Conservation (phyloP, 2,329 filamentous ascomycete species). For the Malbranchea cinnamomea region DNA sequence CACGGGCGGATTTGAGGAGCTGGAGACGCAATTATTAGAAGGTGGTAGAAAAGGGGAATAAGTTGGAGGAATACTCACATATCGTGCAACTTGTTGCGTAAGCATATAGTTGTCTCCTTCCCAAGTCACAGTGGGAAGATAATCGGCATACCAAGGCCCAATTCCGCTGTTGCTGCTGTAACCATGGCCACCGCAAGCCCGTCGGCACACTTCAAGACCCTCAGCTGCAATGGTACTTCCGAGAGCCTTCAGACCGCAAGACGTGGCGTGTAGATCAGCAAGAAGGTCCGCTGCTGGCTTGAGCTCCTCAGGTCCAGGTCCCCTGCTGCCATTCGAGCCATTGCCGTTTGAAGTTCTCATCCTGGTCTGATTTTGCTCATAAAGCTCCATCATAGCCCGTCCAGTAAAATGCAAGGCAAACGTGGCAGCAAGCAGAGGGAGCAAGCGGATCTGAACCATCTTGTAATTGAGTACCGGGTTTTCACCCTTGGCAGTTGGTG, state of each 20-base stretch:
- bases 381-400: conserved; percentile 58
- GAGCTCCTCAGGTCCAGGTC: conserved; percentile 53
- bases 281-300: conserved; percentile 51
- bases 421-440: conserved; percentile 57
- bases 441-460: conserved; percentile 60
- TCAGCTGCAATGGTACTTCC: conserved; percentile 58
- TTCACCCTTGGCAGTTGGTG: conserved; percentile 43
- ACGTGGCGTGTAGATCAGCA: conserved; percentile 62
- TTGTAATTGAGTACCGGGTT: conserved; percentile 68
- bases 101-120: conserved; percentile 76
- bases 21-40: conserved; percentile 11
- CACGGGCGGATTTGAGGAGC: conserved; percentile 59
- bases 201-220: conserved; percentile 58
- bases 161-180: conserved; percentile 61
- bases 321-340: conserved; percentile 33
- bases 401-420: conserved; percentile 72
- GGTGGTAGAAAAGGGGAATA: background rate
- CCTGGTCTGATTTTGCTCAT: conserved; percentile 55
- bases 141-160: conserved; percentile 59
- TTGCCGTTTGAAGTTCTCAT: conserved; percentile 36
- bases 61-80: conserved; percentile 28
- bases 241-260: conserved; percentile 60
- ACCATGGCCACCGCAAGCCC: conserved; percentile 63
- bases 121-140: conserved; percentile 56
- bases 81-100: conserved; percentile 63